Evolutionary conservation across 2,329 filamentous ascomycete species (phyloP), one percentile per base, ranked within the genome.

Genomic region (Whalleya microplaca): DNA sequence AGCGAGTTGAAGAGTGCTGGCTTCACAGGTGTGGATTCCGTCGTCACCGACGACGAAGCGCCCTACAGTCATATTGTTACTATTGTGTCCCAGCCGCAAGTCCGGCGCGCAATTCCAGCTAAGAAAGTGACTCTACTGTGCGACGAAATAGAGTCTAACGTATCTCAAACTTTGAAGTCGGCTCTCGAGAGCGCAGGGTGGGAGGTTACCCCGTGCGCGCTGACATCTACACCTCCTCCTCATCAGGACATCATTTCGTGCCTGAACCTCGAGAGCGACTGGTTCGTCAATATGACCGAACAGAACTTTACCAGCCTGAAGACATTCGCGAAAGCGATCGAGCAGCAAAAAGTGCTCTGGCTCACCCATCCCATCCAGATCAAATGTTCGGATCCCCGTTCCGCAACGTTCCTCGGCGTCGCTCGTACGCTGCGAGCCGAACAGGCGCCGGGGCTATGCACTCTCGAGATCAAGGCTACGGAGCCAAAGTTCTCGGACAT

Each of bases 371-470:
- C 68, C 0, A 59, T 61, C 4, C 71, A 74, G 37, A 58, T 71
- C 2, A 32, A 51, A 1, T 73, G 70, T 45, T 20, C 23, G 6
- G 64, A 71, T 18, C 72, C 73, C 0, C 53, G 59, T 0, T 68
- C 65, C 10, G 70, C 71, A 0, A 63, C 66, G 5, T 58, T 66
- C 41, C 54, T 75, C 32, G 73, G 73, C 2, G 49, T 63, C 0
- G 65, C 68, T 1, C 65, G 73, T 2, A 70, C 66, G 3, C 51
- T 74, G 4, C 68, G 72, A 6, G 63, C 55, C n/a, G 73, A 75
- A 59, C 48, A 64, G 6, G 59, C 53, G 0, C 56, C 71, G 1
- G 56, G 66, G 1, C 56, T 75, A 14, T 64, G 63, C 8, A 73
- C 72, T 0, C 62, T 70, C 10, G 73, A 75, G 49, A 54, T 74